These are phyloP conservation scores for Ramularia endophylla DNA, from an alignment of 2,329 filamentous ascomycete genomes.

Conservation along the genomic window DNA sequence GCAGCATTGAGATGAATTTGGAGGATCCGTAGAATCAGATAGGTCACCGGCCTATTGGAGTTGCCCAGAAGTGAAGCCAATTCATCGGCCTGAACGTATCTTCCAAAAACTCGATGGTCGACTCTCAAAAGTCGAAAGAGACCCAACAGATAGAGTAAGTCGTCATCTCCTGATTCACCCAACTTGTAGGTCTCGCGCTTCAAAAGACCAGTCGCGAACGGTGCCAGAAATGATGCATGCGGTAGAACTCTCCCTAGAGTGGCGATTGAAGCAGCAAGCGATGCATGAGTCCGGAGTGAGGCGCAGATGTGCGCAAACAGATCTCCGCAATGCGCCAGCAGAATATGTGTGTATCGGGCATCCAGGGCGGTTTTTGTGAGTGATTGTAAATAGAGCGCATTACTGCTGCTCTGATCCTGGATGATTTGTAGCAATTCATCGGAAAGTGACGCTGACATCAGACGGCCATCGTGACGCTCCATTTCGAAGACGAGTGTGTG, in stretches of 20 bases:
- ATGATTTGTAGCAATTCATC: constrained; percentile 64
- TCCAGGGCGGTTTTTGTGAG: constrained; percentile 65
- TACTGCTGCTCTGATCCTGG: constrained; percentile 48
- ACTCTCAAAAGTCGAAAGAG: constrained; percentile 75
- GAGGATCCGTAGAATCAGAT: constrained; percentile 75
- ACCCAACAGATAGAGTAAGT: constrained; percentile 50
- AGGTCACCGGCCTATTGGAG: constrained; percentile 57
- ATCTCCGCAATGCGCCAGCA: constrained; percentile 69
- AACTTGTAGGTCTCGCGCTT: constrained; percentile 15
- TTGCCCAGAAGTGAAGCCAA: constrained; percentile 64
- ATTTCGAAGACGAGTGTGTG: too few species aligned
- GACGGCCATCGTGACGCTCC: too few species aligned
- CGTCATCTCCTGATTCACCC: constrained; percentile 6
- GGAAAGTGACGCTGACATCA: constrained; percentile 44
- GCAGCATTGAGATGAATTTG: constrained; percentile 73
- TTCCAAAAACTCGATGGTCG: constrained; percentile 62
- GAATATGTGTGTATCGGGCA: constrained; percentile 61
- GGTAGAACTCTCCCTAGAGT: constrained; percentile 76
- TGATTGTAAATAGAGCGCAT: constrained; percentile 63
- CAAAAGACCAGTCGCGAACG: constrained; percentile 22
- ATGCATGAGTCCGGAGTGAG: constrained; percentile 33
- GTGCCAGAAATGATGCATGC: constrained; percentile 71
- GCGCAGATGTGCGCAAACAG: constrained; percentile 78
- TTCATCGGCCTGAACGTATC: constrained; percentile 57
- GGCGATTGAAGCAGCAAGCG: constrained; percentile 46